These are phyloP conservation scores for Aureobasidium sp. DNA, from an alignment of 2,329 filamentous ascomycete genomes.

Conservation along the genomic window DNA sequence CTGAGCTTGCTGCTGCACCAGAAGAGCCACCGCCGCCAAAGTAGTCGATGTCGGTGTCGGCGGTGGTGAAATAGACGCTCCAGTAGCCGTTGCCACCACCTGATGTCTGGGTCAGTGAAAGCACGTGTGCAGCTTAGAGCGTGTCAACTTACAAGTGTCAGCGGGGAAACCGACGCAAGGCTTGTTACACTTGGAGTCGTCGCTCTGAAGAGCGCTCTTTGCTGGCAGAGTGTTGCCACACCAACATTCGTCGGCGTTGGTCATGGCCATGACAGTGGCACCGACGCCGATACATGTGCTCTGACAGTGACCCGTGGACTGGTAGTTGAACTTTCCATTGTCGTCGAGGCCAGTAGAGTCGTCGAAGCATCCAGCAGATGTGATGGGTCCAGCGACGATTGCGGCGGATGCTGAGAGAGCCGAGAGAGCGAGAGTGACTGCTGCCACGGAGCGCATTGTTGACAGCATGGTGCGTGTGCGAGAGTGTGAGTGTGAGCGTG, in stretches of 20 bases:
- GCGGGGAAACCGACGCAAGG: constrained; percentile 54
- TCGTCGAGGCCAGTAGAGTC: constrained; percentile 38
- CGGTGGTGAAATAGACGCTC: constrained; percentile 45
- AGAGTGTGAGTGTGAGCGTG: no score
- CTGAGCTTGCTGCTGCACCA: not conserved
- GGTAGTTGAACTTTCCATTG: constrained; percentile 42
- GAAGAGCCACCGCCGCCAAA: constrained; percentile 20
- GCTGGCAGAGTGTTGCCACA: constrained; percentile 65
- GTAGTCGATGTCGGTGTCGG: constrained; percentile 30
- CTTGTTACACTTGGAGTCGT: constrained; percentile 53
- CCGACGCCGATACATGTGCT: constrained; percentile 39
- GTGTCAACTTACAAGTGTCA: constrained; percentile 54
- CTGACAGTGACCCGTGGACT: constrained; percentile 49
- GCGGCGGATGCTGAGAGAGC: not conserved
- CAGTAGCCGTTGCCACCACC: constrained; percentile 49
- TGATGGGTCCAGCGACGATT: constrained; percentile 14
- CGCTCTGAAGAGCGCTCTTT: constrained; percentile 39
- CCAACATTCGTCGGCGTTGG: constrained; percentile 55
- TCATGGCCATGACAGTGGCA: constrained; percentile 52
- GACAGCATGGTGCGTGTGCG: not conserved
- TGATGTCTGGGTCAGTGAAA: constrained; percentile 29
- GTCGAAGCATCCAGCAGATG: constrained; percentile 44
- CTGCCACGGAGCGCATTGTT: not conserved
- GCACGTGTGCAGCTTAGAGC: not conserved
- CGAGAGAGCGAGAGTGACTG: constrained; percentile 8